These are phyloP conservation scores for Gonium pectorale DNA, from an alignment of 139 green algal genomes.

Conservation along the genomic window DNA sequence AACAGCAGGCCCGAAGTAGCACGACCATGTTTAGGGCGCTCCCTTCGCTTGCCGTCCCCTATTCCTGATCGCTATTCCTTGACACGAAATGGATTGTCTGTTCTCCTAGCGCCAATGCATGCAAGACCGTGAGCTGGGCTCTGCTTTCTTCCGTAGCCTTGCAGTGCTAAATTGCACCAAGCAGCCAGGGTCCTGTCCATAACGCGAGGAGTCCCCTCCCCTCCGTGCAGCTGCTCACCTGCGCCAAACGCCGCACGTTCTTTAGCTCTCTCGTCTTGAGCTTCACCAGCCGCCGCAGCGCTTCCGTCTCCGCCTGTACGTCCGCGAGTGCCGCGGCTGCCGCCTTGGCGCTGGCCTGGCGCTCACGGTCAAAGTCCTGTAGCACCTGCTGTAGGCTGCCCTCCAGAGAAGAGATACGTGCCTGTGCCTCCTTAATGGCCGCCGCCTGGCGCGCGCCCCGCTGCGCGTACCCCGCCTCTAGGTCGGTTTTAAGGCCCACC, in stretches of 20 bases:
- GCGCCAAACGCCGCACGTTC: constrained; percentile 80
- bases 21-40: too few species aligned
- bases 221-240: too few species aligned
- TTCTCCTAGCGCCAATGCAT: too few species aligned
- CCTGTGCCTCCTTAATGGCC: constrained; percentile 59
- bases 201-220: too few species aligned
- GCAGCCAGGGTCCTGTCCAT: too few species aligned
- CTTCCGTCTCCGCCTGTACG: constrained; percentile 67
- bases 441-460: constrained; percentile 76
- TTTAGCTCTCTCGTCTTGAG: constrained; percentile 86
- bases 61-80: too few species aligned
- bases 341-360: constrained; percentile 44
- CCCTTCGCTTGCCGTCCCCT: too few species aligned
- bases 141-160: too few species aligned
- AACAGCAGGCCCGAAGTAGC: too few species aligned
- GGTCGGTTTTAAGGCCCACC: constrained; percentile 75
- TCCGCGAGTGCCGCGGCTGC: constrained; percentile 50
- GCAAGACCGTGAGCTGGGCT: too few species aligned
- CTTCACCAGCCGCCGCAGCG: constrained; percentile 71
- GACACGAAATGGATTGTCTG: too few species aligned
- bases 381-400: constrained; percentile 72
- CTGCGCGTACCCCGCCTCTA: constrained; percentile 84
- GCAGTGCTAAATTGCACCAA: too few species aligned
- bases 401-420: constrained; percentile 71
- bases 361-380: constrained; percentile 73